Base-by-base conservation (phyloP, 192 early-diverging fungal species). In the Lobosporangium transversale region DNA sequence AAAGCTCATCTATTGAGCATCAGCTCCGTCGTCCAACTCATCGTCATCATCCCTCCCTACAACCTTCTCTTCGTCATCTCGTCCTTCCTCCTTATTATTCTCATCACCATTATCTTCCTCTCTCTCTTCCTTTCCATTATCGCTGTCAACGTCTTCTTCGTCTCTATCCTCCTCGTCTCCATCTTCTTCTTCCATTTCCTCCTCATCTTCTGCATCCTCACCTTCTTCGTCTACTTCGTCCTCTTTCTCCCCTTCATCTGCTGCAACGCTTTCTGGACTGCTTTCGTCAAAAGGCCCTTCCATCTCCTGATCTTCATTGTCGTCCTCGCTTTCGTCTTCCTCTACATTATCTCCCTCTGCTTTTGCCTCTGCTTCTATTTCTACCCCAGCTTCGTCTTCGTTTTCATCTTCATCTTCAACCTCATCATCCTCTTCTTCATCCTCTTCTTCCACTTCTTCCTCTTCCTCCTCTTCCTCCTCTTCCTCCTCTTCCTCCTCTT, bases 311-410 rank as follows among this genome's bases (percentile, higher is more conserved):
- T 69, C 64, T 33, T 31, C 53, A 1, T 21, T 10, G 4, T 61
- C 20, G 33, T 58, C 57, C 45, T 60, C 62, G 27, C 64, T 49
- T 52, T 69, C 64, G 26, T 31, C 53, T 1, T 17, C 15, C 18
- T 61, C 20, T 2, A 50, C 44, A 11, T 50, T 42, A n/a, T 70
- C 63, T 15, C 60, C 79, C 18, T 52, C 79, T 20, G 45, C 65
- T 2, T 36, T 40, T 26, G 42, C 43, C 15, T 58, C 58, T 37
- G 47, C 53, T 36, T 49, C 45, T 54, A 68, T 31, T 27, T 50
- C 63, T 7, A 12, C 53, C 3, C 5, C 37, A 11, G 30, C 61
- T 17, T 55, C 21, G 14, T 37, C 53, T n/a, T 24, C 44, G 2
- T 30, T 23, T 6, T 31, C 17, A 48, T 47, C 44, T 17, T 37